phyloP scores from a whole-genome alignment of 768 basidiomycete species.

The Daedaleopsis nitida region DNA sequence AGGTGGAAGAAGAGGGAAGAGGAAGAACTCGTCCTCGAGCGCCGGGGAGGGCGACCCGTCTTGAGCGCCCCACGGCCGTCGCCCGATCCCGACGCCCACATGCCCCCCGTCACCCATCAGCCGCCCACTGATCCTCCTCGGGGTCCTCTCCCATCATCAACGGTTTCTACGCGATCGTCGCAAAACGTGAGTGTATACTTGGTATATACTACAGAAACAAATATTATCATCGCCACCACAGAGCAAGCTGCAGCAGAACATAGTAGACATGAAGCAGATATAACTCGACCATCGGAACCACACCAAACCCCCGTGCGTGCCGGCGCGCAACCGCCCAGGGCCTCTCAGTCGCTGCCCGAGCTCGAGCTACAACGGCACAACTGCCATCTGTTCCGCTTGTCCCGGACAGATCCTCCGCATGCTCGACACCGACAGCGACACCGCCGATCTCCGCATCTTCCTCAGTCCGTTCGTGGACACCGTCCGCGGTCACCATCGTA shows the following conservation, averaged over 20 bases:
- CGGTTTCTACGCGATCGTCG: too few species aligned
- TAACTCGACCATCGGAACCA: slow-evolving; percentile 25
- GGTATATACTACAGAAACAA: too few species aligned
- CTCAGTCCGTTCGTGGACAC: too few species aligned
- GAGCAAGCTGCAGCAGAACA: slow-evolving; percentile 25
- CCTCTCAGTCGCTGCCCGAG: neutral
- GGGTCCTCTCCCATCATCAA: neutral
- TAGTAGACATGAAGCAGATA: slow-evolving; percentile 32
- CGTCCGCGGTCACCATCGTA: slow-evolving; percentile 2
- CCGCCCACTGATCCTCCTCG: neutral
- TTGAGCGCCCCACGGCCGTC: slow-evolving; percentile 7
- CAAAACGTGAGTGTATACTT: too few species aligned
- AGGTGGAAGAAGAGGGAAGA: slow-evolving; percentile 4
- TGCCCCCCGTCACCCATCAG: slow-evolving; percentile 12
- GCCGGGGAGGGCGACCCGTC: neutral
- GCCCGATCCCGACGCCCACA: neutral
- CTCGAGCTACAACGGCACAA: neutral
- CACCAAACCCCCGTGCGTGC: slow-evolving; percentile 26
- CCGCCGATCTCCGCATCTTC: too few species aligned
- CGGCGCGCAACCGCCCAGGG: slow-evolving; percentile 20
- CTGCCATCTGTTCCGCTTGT: slow-evolving; percentile 4
- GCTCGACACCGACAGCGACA: neutral
- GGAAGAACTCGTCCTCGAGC: neutral
- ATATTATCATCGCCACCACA: slow-evolving; percentile 1
- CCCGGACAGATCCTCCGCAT: slow-evolving; percentile 8